These are phyloP conservation scores for Capsella bursapastoris DNA, from an alignment of 345 rosid species.

Conservation along the genomic window DNA sequence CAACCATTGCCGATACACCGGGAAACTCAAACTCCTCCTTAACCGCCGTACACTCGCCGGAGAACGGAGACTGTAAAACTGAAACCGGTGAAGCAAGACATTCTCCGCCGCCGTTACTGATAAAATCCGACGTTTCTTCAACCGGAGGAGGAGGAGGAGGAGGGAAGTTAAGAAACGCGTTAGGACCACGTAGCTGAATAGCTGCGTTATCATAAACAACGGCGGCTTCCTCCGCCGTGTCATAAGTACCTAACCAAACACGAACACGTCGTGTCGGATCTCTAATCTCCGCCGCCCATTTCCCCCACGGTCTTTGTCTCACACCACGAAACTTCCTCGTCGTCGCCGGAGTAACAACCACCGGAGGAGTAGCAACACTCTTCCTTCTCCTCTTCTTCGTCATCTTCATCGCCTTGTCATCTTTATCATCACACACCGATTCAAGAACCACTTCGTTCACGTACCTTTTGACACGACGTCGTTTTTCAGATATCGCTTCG, in stretches of 20 bases:
- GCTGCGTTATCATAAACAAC: constrained; percentile 96
- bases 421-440: constrained; percentile 26
- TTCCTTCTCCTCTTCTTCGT: constrained; percentile 21
- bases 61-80: constrained; percentile 74
- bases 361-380: neutral
- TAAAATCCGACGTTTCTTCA: constrained; percentile 6
- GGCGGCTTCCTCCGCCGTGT: constrained; percentile 97
- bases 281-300: constrained; percentile 99
- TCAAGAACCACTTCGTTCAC: constrained; percentile 72
- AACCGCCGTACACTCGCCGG: constrained; percentile 1
- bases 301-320: constrained; percentile 96
- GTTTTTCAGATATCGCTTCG: constrained; percentile 18
- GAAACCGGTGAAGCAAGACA: constrained; percentile 67
- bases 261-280: constrained; percentile 83
- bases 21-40: neutral
- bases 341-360: neutral
- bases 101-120: constrained; percentile 31
- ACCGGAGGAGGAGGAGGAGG: constrained; percentile 61
- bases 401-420: neutral
- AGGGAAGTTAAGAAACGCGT: constrained; percentile 81
- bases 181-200: constrained; percentile 82
- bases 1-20: neutral
- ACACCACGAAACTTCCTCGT: constrained; percentile 83
- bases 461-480: constrained; percentile 58
- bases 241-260: constrained; percentile 88